Conservation (phyloP, 371 early-diverging fungal species). For the Homolaphlyctis polyrhiza region DNA sequence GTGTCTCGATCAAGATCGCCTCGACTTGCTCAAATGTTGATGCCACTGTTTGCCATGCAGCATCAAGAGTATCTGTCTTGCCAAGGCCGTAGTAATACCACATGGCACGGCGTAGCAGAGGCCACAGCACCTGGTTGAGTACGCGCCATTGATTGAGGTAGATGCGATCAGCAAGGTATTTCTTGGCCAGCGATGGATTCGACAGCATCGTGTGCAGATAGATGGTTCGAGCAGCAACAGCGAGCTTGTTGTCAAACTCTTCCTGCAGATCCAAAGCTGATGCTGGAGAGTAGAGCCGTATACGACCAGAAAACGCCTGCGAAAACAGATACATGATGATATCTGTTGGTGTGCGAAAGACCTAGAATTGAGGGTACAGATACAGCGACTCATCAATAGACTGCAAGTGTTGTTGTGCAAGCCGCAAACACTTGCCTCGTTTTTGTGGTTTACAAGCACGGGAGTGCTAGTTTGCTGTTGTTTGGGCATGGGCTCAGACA, state of each 20-base stretch:
- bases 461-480: slow-evolving; percentile 23
- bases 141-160: slow-evolving; percentile 27
- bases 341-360: slow-evolving; percentile 23
- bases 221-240: slow-evolving; percentile 28
- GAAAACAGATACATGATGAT: slow-evolving; percentile 38
- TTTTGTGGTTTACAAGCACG: slow-evolving; percentile 24
- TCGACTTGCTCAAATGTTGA: slow-evolving; percentile 14
- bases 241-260: slow-evolving; percentile 20
- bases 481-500: slow-evolving; percentile 25
- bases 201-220: slow-evolving; percentile 23
- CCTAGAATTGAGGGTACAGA: slow-evolving; percentile 19
- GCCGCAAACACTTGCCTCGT: slow-evolving; percentile 22
- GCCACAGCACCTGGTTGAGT: slow-evolving; percentile 19
- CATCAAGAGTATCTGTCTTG: background rate
- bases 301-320: slow-evolving; percentile 24
- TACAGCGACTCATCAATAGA: too few species aligned
- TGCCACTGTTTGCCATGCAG: slow-evolving; percentile 21
- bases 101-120: slow-evolving; percentile 15
- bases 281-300: slow-evolving; percentile 27
- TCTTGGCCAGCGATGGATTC: slow-evolving; percentile 8
- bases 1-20: slow-evolving; percentile 2
- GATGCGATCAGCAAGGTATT: slow-evolving; percentile 18
- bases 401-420: background rate
- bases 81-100: slow-evolving; percentile 7
- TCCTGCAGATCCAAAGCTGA: slow-evolving; percentile 27